Conservation (phyloP, 1,139 yeast species). For the Candida smagusa region DNA sequence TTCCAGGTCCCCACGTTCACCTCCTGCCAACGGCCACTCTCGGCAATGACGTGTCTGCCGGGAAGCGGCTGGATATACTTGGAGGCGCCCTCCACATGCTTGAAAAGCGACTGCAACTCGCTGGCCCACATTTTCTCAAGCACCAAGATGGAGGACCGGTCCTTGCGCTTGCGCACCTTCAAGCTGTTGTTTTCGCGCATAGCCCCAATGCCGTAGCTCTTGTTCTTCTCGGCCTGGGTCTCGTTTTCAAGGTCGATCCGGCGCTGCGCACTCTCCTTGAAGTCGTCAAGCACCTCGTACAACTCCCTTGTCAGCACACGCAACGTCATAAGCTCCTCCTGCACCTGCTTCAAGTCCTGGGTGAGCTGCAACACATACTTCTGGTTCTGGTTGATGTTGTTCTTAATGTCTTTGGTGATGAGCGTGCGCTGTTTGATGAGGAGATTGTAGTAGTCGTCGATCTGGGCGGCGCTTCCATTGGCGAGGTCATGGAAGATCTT, state of each 20-base stretch:
- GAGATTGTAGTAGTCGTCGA: slow-evolving; percentile 65
- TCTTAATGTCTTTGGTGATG: slow-evolving; percentile 63
- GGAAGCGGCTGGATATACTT: slow-evolving; percentile 73
- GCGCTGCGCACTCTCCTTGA: slow-evolving; percentile 67
- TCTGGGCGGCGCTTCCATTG: slow-evolving; percentile 69
- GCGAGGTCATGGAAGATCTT: slow-evolving; percentile 55
- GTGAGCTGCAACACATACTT: slow-evolving; percentile 69
- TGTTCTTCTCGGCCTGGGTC: slow-evolving; percentile 5
- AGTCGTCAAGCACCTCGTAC: slow-evolving; percentile 60
- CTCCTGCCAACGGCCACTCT: slow-evolving; percentile 85
- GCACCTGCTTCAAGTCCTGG: slow-evolving; percentile 59
- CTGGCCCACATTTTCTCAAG: slow-evolving; percentile 80
- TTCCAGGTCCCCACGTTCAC: slow-evolving; percentile 86
- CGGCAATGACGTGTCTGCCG: slow-evolving; percentile 78
- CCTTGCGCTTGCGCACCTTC: slow-evolving; percentile 30
- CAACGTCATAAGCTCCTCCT: slow-evolving; percentile 59
- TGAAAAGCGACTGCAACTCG: slow-evolving; percentile 68
- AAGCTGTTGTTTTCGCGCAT: slow-evolving; percentile 7
- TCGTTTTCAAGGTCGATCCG: slow-evolving; percentile 42
- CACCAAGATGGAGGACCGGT: slow-evolving; percentile 67
- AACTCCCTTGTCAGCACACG: slow-evolving; percentile 61
- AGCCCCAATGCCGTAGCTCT: slow-evolving; percentile 1
- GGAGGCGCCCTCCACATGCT: slow-evolving; percentile 88
- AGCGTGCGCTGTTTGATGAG: slow-evolving; percentile 51
- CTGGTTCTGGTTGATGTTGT: slow-evolving; percentile 67